These are phyloP conservation scores for Postia placenta DNA, from an alignment of 768 basidiomycete species.

Conservation along the genomic window DNA sequence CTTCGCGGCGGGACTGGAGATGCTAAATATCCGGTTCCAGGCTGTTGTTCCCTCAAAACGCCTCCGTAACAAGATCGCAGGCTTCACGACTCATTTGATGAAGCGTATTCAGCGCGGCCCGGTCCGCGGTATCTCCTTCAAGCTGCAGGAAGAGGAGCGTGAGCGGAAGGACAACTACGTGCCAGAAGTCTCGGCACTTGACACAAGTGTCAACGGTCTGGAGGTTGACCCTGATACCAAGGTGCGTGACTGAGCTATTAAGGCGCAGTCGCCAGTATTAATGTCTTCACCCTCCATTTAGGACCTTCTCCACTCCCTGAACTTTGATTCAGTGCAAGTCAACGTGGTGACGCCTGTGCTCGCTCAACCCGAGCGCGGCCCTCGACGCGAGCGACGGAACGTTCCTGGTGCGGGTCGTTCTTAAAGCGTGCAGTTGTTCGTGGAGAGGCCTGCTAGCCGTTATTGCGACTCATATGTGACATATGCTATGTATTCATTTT, in stretches of 20 bases:
- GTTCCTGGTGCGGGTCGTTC: slow-evolving; percentile 76
- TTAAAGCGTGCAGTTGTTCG: neutral
- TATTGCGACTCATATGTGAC: slow-evolving; percentile 5
- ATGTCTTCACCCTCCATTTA: no score
- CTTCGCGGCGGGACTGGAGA: neutral
- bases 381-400: slow-evolving; percentile 67
- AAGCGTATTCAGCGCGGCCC: slow-evolving; percentile 98
- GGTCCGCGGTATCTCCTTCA: slow-evolving; percentile 99
- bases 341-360: slow-evolving; percentile 60
- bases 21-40: slow-evolving; percentile 29
- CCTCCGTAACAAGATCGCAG: slow-evolving; percentile 98
- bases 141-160: slow-evolving; percentile 98
- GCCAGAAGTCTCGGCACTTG: slow-evolving; percentile 95
- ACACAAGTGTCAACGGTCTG: slow-evolving; percentile 64
- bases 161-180: slow-evolving; percentile 99
- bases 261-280: neutral
- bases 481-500: slow-evolving; percentile 10
- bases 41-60: slow-evolving; percentile 97
- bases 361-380: slow-evolving; percentile 62
- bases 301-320: slow-evolving; percentile 86
- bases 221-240: slow-evolving; percentile 93
- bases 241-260: no score
- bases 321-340: slow-evolving; percentile 90
- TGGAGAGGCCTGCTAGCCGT: slow-evolving; percentile 2
- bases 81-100: slow-evolving; percentile 99